Conservation (phyloP, 2,329 filamentous ascomycete species). For the Chalaropsis ovoidea region DNA sequence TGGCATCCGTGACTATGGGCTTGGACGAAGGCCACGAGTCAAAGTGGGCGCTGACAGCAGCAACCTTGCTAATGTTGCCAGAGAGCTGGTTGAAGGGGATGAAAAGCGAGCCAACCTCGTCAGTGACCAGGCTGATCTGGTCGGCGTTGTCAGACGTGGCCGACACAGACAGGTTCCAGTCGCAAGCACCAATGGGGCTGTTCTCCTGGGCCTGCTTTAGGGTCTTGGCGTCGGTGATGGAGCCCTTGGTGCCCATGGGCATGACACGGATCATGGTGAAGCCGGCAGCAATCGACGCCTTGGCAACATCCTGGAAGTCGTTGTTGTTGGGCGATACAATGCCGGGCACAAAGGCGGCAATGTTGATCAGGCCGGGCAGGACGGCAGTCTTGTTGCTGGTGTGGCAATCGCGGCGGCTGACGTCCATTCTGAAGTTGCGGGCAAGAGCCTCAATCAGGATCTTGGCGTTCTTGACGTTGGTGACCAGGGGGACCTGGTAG, state of each 20-base stretch:
- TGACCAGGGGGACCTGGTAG: slow-evolving; percentile 90
- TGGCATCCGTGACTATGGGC: slow-evolving; percentile 71
- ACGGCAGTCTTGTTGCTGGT: slow-evolving; percentile 71
- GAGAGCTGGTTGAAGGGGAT: slow-evolving; percentile 74
- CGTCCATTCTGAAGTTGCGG: slow-evolving; percentile 73
- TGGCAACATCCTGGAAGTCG: slow-evolving; percentile 60
- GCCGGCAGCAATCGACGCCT: slow-evolving; percentile 61
- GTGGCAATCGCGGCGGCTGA: slow-evolving; percentile 79
- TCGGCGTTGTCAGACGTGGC: slow-evolving; percentile 64
- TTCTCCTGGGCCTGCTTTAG: slow-evolving; percentile 63
- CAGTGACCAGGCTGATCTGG: slow-evolving; percentile 61
- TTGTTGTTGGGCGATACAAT: slow-evolving; percentile 53
- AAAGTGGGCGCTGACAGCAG: slow-evolving; percentile 68
- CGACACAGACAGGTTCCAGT: slow-evolving; percentile 70
- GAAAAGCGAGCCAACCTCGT: slow-evolving; percentile 69
- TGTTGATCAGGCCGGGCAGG: slow-evolving; percentile 65
- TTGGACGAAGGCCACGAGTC: slow-evolving; percentile 67
- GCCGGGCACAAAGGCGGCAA: slow-evolving; percentile 70
- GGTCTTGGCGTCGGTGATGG: slow-evolving; percentile 61
- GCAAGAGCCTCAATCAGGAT: slow-evolving; percentile 90
- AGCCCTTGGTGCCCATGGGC: slow-evolving; percentile 62
- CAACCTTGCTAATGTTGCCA: slow-evolving; percentile 75
- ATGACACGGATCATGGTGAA: slow-evolving; percentile 75
- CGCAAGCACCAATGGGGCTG: slow-evolving; percentile 56
- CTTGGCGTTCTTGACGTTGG: slow-evolving; percentile 99